Evolutionary conservation across 164 flowering plant genomes (phyloP).

Genomic region (Chloranthus sessilifolius): DNA sequence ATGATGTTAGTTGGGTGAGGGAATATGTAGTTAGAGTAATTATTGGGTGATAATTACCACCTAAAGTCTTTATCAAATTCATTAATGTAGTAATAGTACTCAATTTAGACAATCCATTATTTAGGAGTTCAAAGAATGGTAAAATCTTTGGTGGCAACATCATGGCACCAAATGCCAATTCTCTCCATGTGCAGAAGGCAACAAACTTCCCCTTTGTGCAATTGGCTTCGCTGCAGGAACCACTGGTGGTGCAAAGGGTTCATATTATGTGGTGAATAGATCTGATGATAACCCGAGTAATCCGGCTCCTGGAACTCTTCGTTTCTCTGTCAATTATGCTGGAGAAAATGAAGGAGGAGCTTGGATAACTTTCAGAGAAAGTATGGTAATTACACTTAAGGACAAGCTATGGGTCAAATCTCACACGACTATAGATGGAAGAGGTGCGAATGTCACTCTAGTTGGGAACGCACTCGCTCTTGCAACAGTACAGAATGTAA

Average conservation of each 20-base stretch:
- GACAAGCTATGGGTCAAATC: slow-evolving; percentile 16
- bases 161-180: slow-evolving; percentile 24
- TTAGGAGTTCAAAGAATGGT: no score
- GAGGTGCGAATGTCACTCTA: slow-evolving; percentile 17
- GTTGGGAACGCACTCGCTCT: slow-evolving; percentile 10
- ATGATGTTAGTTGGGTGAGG: no score
- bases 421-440: slow-evolving; percentile 22
- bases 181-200: slow-evolving; percentile 17
- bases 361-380: slow-evolving; percentile 16
- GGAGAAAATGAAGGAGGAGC: slow-evolving; percentile 14
- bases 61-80: no score
- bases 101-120: no score
- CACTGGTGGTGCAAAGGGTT: slow-evolving; percentile 25
- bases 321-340: slow-evolving; percentile 11
- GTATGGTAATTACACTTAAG: slow-evolving; percentile 14
- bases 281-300: slow-evolving; percentile 11
- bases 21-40: no score
- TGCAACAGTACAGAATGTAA: slow-evolving; percentile 15
- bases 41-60: no score
- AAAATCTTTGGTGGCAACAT: no score
- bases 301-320: slow-evolving; percentile 20
- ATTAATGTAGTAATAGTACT: no score
- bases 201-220: slow-evolving; percentile 14
- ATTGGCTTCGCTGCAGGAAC: slow-evolving; percentile 19
- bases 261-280: slow-evolving; percentile 4